These are phyloP conservation scores for Graphilbum fragrans DNA, from an alignment of 2,329 filamentous ascomycete species.

Conservation along the genomic window DNA sequence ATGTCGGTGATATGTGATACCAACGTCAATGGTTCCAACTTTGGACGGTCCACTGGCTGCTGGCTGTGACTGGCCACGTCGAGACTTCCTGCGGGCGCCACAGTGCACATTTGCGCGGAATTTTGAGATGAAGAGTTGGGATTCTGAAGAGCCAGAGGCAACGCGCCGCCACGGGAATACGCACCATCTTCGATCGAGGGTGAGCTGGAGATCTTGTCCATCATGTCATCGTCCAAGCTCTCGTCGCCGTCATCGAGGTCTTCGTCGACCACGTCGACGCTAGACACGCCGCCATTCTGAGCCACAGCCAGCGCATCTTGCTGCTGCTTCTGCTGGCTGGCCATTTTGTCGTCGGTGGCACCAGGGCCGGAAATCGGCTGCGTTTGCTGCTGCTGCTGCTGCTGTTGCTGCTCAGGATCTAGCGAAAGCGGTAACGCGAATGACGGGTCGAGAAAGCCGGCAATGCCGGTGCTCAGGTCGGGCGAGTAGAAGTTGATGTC, in stretches of 20 bases:
- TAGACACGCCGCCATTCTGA: conserved; percentile 45
- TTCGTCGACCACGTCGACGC: conserved; percentile 39
- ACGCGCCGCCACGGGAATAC: conserved; percentile 31
- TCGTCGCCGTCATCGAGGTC: conserved; percentile 57
- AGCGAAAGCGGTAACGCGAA: conserved; percentile 5
- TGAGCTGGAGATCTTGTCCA: conserved; percentile 97
- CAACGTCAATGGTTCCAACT: not conserved
- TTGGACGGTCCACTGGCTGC: not conserved
- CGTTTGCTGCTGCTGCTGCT: conserved; percentile 3
- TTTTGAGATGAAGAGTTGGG: no score
- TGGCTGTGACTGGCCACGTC: no score
- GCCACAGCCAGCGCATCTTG: conserved; percentile 48
- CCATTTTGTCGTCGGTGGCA: conserved; percentile 31
- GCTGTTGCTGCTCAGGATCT: conserved; percentile 32
- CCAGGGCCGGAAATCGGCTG: not conserved
- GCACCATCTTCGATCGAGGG: conserved; percentile 98
- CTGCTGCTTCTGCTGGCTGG: conserved; percentile 1
- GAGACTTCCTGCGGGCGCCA: no score
- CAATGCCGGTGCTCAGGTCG: conserved; percentile 28
- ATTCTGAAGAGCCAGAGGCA: not conserved
- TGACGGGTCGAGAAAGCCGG: conserved; percentile 23
- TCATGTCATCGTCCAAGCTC: conserved; percentile 79
- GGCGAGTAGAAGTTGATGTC: conserved; percentile 33
- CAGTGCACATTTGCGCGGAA: no score
- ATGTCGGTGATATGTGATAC: no score